These are phyloP conservation scores for Silene coronaria DNA, from an alignment of 179 eudicot genomes.

Conservation along the genomic window DNA sequence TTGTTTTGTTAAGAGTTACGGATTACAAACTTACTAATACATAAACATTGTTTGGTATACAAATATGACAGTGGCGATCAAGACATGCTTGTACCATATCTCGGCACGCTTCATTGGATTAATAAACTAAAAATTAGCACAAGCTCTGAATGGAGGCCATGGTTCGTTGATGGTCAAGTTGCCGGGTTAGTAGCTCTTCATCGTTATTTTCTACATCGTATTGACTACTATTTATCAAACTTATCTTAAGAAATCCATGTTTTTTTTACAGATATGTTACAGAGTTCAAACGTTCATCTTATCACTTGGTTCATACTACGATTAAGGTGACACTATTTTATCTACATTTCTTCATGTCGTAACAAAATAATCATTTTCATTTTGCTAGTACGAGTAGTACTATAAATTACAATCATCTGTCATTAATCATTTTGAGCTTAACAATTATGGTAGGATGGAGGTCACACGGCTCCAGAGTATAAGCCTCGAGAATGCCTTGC, in stretches of 20 bases:
- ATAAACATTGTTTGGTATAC: too few species aligned
- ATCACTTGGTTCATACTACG: slow-evolving; percentile 12
- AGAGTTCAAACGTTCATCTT: neutral
- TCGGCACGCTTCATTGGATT: slow-evolving; percentile 12
- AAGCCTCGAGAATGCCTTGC: slow-evolving; percentile 16
- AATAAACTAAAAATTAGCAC: slow-evolving; percentile 2
- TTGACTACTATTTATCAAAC: too few species aligned
- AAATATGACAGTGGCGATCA: slow-evolving; percentile 18
- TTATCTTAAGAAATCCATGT: neutral
- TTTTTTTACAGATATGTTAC: slow-evolving; percentile 13
- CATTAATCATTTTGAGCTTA: too few species aligned
- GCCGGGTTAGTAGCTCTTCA: slow-evolving; percentile 11
- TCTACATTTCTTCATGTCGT: neutral
- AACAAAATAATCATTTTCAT: neutral
- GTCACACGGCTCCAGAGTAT: slow-evolving; percentile 16
- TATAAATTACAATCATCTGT: too few species aligned
- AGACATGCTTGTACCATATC: slow-evolving; percentile 6
- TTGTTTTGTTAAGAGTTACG: too few species aligned
- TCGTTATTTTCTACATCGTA: too few species aligned
- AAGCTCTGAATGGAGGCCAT: slow-evolving; percentile 11
- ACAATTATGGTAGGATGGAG: slow-evolving; percentile 2
- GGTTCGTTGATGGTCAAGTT: slow-evolving; percentile 23
- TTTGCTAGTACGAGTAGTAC: neutral
- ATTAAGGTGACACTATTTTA: slow-evolving; percentile 11
- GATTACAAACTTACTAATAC: too few species aligned